Conservation (phyloP, 2,329 filamentous ascomycete genomes). For the Karstenula rhodostoma region DNA sequence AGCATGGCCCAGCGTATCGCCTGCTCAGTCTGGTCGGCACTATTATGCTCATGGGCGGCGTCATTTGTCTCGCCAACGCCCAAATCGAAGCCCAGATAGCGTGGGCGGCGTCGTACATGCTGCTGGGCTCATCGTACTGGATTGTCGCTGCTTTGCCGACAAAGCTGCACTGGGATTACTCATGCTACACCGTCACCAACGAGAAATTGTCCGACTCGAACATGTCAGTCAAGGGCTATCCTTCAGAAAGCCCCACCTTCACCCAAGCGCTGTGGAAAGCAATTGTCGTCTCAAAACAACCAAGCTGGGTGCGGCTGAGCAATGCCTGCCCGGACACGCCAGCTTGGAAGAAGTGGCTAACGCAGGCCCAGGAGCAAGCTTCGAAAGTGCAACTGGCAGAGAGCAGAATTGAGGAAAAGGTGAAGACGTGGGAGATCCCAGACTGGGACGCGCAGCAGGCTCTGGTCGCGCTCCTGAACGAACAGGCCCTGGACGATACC, state of each 20-base stretch:
- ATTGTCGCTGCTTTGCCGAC: conserved; percentile 58
- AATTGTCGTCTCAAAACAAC: conserved; percentile 56
- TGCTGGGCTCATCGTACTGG: conserved; percentile 61
- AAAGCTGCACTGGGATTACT: conserved; percentile 58
- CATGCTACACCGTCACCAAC: conserved; percentile 52
- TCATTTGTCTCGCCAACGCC: conserved; percentile 61
- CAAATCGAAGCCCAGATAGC: conserved; percentile 57
- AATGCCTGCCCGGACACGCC: conserved; percentile 52
- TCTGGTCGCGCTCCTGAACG: conserved; percentile 29
- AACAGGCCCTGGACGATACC: conserved; percentile 28
- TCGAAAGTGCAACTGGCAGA: conserved; percentile 25
- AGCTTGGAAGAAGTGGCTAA: conserved; percentile 54
- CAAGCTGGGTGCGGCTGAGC: conserved; percentile 53
- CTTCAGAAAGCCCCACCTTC: conserved; percentile 48
- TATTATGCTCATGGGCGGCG: conserved; percentile 61
- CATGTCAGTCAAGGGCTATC: conserved; percentile 41
- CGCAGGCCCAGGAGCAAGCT: conserved; percentile 39
- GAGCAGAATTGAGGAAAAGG: conserved; percentile 14
- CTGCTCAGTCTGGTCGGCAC: conserved; percentile 60
- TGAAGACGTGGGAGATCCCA: conserved; percentile 45
- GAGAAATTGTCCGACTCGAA: conserved; percentile 47
- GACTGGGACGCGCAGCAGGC: conserved; percentile 42
- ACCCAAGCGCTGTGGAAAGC: conserved; percentile 60
- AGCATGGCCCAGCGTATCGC: conserved; percentile 52
- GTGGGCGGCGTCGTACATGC: conserved; percentile 60